Base-by-base conservation (phyloP, 768 basidiomycete genomes). In the Russula sp. region DNA sequence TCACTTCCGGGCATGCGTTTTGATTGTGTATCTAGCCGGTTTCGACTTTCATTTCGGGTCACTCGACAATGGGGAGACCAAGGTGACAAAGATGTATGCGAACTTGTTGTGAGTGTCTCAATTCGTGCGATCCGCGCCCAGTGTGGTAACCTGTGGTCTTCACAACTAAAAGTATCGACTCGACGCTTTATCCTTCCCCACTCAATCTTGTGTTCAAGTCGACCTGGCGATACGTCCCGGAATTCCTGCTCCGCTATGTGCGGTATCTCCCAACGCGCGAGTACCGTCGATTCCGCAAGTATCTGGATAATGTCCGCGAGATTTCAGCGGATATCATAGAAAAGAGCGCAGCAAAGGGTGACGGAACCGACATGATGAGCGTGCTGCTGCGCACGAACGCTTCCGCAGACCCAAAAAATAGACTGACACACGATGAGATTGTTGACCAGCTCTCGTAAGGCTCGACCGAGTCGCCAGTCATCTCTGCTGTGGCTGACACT, bases 41-140 rank as follows among this genome's bases (percentile, higher is more conserved):
- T 71, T 71, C 35, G 70, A 69, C 45, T 61, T 67, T 14, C 65
- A 71, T n/a, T 68, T 70, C 2, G 69, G 67, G 10, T 63, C 70
- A 1, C 60, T 72, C 18, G 70, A 72, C 55, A 61, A 68, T 20
- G 54, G 59, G 6, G 37, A 68, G 42, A 70, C 62, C 31, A 63
- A 61, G 6, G 50, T 71, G 37, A 55, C 67, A 35, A 60, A 70
- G 52, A 68, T 67, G 27, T 71, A 69, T 60, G 66, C 64, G 50
- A 66, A 68, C 60, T 66, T 70, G 66, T 71, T 70, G 70, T 69
- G 49, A 20, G 71, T 32, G 34, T 54, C 9, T 4, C 18, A 34
- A 32, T 18, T 47, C 10, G 16, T 27, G 49, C n/a, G 8, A 9
- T 20, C n/a, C 1, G 50, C 37, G 47, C 14, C 22, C 6, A 52